Base-by-base conservation (phyloP, 352 stramenopile genomes). In the Phytophthora macrochlamydospora region DNA sequence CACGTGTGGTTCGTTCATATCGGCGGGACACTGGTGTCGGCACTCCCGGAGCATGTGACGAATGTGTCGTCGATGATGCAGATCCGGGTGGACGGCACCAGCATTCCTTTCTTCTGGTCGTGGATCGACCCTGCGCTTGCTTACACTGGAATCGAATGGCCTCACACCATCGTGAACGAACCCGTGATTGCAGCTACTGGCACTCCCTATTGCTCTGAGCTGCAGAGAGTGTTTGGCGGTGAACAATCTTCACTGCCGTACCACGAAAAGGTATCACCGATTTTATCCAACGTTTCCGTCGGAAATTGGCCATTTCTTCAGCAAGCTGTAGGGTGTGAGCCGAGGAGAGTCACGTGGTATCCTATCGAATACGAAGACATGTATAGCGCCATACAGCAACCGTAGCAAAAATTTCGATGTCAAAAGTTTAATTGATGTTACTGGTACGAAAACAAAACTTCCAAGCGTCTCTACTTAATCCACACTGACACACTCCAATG, bases 101-200 rank as follows among this genome's bases (percentile, higher is more conserved):
- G 65, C 9, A 30, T 70, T 2, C 65, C 56, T 1, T 66, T 66
- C 37, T 66, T 71, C 24, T 66, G 56, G 56, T 29, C 54, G 30
- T 69, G 62, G 62, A 7, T 60, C 9, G 62, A 65, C 14, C 42
- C 56, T 7, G 40, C 60, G 14, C 32, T 65, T n/a, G 32, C 28
- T 1, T 35, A 37, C 5, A 12, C 37, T 28, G 52, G 55, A 9
- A 3, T 32, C 29, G 5, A 48, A 18, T 12, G 24, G 55, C 4
- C 51, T 43, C 0, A 61, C 59, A 24, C 12, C 2, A 2, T 30
- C 6, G 14, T 29, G 18, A 29, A 29, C 29, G 43, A 49, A 7
- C 43, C 11, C 29, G 12, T 24, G 18, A 67, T 67, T 37, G 37
- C 59, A 50, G 59, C 59, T 43, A 51, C 51, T 9, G 29, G 31